Evolutionary conservation across 2,329 filamentous ascomycete genomes (phyloP).

Genomic region (Diaporthe sp.): DNA sequence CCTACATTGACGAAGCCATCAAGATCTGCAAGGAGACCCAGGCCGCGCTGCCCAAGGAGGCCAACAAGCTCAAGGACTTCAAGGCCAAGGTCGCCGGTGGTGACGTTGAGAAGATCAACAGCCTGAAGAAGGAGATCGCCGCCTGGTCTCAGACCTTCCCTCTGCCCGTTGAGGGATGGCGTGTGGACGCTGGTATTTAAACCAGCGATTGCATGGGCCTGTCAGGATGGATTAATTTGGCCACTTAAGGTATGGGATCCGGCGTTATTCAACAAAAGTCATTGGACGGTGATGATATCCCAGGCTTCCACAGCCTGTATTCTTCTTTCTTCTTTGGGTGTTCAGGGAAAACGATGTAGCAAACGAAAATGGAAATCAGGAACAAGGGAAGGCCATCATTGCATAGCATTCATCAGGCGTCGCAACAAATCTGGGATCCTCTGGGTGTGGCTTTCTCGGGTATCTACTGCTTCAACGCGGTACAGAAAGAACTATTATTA

Average conservation of each 20-base stretch:
- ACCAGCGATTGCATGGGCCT: constrained; percentile 19
- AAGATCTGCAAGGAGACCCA: constrained; percentile 92
- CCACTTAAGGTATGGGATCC: constrained; percentile 27
- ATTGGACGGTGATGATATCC: constrained; percentile 37
- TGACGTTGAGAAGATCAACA: constrained; percentile 82
- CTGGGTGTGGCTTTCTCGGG: constrained; percentile 43
- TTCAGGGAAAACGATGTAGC: constrained; percentile 5
- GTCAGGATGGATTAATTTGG: constrained; percentile 28
- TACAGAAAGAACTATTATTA: constrained; percentile 30
- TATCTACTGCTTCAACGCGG: constrained; percentile 54
- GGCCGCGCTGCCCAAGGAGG: constrained; percentile 87
- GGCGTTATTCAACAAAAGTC: constrained; percentile 37
- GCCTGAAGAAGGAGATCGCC: constrained; percentile 89
- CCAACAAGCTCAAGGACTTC: constrained; percentile 99
- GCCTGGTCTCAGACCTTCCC: constrained; percentile 91
- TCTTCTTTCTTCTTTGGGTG: constrained; percentile 24
- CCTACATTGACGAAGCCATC: constrained; percentile 90
- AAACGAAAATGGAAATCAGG: constrained; percentile 12
- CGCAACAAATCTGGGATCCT: constrained; percentile 42
- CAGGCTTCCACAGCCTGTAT: constrained; percentile 35
- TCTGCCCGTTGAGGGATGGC: constrained; percentile 84
- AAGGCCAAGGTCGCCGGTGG: constrained; percentile 88
- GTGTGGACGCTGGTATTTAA: constrained; percentile 69
- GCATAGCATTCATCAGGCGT: constrained; percentile 49
- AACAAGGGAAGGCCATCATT: constrained; percentile 37